Percentiles rank a stretch among this genome's conserved stretches.
These are phyloP conservation scores for Prunus persica DNA, from an alignment of 306 rosid genomes.

Conservation along the genomic window DNA sequence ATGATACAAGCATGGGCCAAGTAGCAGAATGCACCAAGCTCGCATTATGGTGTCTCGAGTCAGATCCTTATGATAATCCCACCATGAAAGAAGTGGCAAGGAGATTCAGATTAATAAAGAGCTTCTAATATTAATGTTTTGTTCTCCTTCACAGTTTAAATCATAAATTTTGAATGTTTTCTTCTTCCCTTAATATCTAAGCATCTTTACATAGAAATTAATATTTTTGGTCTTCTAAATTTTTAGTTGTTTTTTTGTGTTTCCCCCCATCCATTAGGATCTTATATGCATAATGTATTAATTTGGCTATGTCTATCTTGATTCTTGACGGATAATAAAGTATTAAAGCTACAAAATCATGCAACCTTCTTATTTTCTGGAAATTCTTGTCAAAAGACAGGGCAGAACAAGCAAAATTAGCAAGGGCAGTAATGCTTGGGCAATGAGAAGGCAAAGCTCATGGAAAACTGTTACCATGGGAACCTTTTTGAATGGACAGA, in stretches of 20 bases:
- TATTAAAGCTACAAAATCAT: not conserved
- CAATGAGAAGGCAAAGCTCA: not conserved
- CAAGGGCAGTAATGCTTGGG: not conserved
- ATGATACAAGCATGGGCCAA: not conserved
- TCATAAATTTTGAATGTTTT: not conserved
- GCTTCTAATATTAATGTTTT: too few relatives aligned
- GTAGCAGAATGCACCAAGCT: slow-evolving; percentile 2
- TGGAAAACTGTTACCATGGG: not conserved
- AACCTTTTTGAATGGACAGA: not conserved
- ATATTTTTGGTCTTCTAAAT: too few relatives aligned
- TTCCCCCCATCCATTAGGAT: not conserved
- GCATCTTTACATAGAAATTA: too few relatives aligned
- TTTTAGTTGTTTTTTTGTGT: too few relatives aligned
- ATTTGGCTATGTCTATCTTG: not conserved
- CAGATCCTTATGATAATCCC: not conserved
- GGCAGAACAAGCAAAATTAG: not conserved
- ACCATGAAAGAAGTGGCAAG: not conserved
- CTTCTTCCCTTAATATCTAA: too few relatives aligned
- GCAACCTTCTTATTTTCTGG: not conserved
- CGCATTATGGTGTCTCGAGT: not conserved
- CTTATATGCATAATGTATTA: not conserved
- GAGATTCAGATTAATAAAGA: not conserved
- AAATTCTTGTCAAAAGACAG: not conserved
- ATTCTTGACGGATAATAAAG: not conserved
- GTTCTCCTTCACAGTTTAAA: too few relatives aligned